A percentile compares a stretch with the other conserved stretches of the same genome.
phyloP scores from a whole-genome alignment of 306 rosid species.

The Parietaria judaica region DNA sequence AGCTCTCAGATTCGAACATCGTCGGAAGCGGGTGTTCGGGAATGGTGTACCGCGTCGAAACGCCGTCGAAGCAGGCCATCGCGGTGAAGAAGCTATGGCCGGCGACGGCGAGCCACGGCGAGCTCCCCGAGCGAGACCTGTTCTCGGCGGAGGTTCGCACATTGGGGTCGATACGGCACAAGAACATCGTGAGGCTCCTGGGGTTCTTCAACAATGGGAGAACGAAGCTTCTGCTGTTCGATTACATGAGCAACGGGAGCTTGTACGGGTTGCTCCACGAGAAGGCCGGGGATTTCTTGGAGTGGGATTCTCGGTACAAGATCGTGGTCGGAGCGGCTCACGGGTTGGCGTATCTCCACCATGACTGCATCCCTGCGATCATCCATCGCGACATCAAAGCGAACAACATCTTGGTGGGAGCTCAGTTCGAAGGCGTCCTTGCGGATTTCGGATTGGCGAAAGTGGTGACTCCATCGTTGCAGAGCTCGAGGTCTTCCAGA shows the following conservation, averaged over 20 bases:
- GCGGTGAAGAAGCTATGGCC: slow-evolving; percentile 98
- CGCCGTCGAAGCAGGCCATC: slow-evolving; percentile 63
- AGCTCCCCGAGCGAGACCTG: slow-evolving; percentile 49
- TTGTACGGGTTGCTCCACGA: slow-evolving; percentile 66
- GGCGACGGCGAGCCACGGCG: slow-evolving; percentile 31
- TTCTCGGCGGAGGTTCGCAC: slow-evolving; percentile 77
- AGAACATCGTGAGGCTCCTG: slow-evolving; percentile 78
- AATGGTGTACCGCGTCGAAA: slow-evolving; percentile 82
- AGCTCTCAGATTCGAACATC: slow-evolving; percentile 65
- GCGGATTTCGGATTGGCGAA: slow-evolving; percentile 95
- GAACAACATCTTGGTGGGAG: slow-evolving; percentile 84
- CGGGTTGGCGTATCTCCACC: slow-evolving; percentile 92
- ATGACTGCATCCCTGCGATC: slow-evolving; percentile 84
- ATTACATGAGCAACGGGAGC: slow-evolving; percentile 82
- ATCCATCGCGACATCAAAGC: slow-evolving; percentile 80
- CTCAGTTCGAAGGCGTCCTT: slow-evolving; percentile 71
- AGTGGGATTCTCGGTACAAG: slow-evolving; percentile 90
- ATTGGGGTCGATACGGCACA: slow-evolving; percentile 88
- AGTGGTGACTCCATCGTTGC: slow-evolving; percentile 42
- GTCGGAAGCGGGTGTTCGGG: slow-evolving; percentile 91
- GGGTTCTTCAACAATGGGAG: slow-evolving; percentile 78
- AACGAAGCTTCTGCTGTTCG: slow-evolving; percentile 76
- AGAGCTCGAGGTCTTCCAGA: slow-evolving; percentile 49
- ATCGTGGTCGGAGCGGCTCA: slow-evolving; percentile 81
- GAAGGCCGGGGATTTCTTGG: slow-evolving; percentile 63